Evolutionary conservation across 495 filamentous ascomycete species (phyloP).

Genomic region (Penicillium arizonense): DNA sequence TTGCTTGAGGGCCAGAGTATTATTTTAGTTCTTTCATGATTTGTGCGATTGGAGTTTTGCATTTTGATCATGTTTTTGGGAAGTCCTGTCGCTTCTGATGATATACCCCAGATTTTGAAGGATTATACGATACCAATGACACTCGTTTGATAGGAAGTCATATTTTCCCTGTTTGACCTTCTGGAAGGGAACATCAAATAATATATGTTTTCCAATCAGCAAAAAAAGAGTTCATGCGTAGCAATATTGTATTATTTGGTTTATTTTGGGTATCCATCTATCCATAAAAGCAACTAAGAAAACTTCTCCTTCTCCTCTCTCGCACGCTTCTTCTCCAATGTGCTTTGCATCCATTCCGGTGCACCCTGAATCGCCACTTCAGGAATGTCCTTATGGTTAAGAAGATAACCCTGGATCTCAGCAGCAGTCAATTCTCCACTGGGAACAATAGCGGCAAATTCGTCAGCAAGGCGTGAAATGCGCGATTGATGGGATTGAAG

Average conservation of each 20-base stretch:
- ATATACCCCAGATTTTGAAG: constrained; percentile 4
- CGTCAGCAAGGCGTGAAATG: constrained; percentile 41
- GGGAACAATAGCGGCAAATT: constrained; percentile 64
- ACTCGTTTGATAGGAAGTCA: not conserved
- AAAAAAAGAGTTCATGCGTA: not conserved
- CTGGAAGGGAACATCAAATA: not conserved
- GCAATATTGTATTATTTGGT: not conserved
- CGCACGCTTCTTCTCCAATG: constrained; percentile 50
- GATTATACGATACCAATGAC: not conserved
- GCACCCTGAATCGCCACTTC: constrained; percentile 56
- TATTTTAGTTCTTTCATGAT: not conserved
- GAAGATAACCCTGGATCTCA: constrained; percentile 74
- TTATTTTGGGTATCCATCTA: not conserved
- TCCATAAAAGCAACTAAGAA: not conserved
- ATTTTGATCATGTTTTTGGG: not conserved
- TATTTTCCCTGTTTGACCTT: too few species aligned
- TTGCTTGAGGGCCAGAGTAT: constrained; percentile 13
- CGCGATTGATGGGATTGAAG: constrained; percentile 18
- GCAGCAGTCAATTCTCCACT: constrained; percentile 66
- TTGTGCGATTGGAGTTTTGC: not conserved
- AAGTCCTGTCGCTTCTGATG: not conserved
- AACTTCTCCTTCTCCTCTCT: constrained; percentile 9
- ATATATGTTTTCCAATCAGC: not conserved
- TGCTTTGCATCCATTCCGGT: constrained; percentile 55
- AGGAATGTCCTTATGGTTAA: constrained; percentile 65